Percentiles rank a stretch among this genome's conserved stretches.
Conservation (phyloP, 179 eudicot species). For the Sideroxylon spinosum region DNA sequence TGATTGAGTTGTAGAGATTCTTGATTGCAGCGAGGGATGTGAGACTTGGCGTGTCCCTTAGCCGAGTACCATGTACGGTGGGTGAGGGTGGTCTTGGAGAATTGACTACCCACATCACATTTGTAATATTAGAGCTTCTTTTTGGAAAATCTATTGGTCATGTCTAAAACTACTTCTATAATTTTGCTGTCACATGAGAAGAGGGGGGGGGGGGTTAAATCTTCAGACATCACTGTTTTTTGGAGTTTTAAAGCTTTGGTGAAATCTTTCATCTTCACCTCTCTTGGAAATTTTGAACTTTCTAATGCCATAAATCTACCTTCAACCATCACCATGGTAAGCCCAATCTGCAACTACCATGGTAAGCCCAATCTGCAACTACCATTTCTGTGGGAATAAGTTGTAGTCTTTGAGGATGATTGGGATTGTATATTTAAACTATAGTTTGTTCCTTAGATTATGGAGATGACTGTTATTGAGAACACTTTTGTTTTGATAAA, state of each 20-base stretch:
- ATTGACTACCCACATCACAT: too few relatives aligned
- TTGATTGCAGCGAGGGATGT: too few relatives aligned
- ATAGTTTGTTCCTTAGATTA: neutral
- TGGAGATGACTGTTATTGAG: neutral
- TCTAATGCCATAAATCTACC: neutral
- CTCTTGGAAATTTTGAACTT: neutral
- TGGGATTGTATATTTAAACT: neutral
- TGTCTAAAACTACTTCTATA: neutral
- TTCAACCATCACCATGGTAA: neutral
- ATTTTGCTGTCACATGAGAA: neutral
- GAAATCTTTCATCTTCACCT: neutral
- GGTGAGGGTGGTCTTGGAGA: too few relatives aligned
- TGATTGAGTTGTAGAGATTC: too few relatives aligned
- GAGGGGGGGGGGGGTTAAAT: neutral
- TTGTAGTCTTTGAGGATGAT: neutral
- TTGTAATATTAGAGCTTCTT: neutral
- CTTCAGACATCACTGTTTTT: neutral
- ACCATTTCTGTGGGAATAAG: neutral
- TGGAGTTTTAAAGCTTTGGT: neutral
- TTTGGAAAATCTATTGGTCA: neutral
- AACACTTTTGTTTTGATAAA: neutral
- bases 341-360: neutral
- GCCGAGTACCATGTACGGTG: too few relatives aligned
- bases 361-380: neutral
- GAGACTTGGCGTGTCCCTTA: too few relatives aligned